Evolutionary conservation across 192 early-diverging fungal genomes (phyloP).

Genomic region (Phycomyces blakesleeanus): DNA sequence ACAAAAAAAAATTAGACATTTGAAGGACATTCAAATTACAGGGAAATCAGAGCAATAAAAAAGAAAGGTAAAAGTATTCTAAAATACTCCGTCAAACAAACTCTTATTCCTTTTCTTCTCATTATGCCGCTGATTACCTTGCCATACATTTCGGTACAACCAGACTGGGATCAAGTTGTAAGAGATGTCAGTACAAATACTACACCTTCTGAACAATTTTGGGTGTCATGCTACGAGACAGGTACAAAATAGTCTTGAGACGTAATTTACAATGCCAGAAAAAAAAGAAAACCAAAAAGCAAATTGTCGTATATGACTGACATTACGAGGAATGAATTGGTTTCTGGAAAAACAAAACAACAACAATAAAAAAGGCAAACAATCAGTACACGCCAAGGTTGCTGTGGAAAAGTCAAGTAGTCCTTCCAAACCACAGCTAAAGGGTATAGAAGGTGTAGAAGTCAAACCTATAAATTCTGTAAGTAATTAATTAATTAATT

Average conservation of each 20-base stretch:
- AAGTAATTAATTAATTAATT: conserved; percentile 6
- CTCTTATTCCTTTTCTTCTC: not conserved
- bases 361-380: conserved; percentile 29
- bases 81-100: no score
- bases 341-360: no score
- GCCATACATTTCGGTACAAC: conserved; percentile 44
- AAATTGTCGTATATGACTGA: no score
- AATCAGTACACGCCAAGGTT: conserved; percentile 42
- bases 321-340: no score
- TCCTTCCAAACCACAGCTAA: conserved; percentile 14
- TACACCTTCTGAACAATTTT: conserved; percentile 38
- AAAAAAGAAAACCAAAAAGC: no score
- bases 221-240: conserved; percentile 49
- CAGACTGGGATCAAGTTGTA: conserved; percentile 48
- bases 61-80: no score
- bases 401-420: conserved; percentile 17
- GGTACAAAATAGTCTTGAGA: conserved; percentile 15
- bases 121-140: not conserved
- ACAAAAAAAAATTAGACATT: no score
- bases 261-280: not conserved
- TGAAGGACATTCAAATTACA: no score
- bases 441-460: conserved; percentile 39
- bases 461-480: conserved; percentile 41
- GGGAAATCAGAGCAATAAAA: no score
- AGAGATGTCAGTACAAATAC: conserved; percentile 36